phyloP scores from a whole-genome alignment of 768 basidiomycete species.

The Termitomyces heimii region DNA sequence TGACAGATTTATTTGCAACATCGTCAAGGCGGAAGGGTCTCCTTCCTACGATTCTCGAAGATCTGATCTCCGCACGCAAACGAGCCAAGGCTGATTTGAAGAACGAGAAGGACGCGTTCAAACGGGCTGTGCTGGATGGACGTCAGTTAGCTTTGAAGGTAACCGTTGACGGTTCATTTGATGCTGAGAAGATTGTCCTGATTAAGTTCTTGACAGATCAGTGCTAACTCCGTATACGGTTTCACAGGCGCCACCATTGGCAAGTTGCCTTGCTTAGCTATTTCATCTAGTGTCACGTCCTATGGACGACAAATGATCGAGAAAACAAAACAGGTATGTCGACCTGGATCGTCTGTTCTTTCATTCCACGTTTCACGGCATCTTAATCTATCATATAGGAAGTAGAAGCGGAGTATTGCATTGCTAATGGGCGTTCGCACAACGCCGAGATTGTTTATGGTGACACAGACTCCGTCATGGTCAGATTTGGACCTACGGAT shows the following conservation, averaged over 20 bases:
- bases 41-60: slow-evolving; percentile 87
- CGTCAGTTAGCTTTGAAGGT: slow-evolving; percentile 96
- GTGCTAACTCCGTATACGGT: slow-evolving; percentile 98
- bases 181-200: neutral
- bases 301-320: slow-evolving; percentile 99
- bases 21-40: slow-evolving; percentile 76
- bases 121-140: slow-evolving; percentile 94
- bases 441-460: slow-evolving; percentile 97
- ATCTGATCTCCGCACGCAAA: slow-evolving; percentile 90
- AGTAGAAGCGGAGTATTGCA: slow-evolving; percentile 84
- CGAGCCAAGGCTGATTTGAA: slow-evolving; percentile 94
- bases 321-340: slow-evolving; percentile 77
- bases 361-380: neutral
- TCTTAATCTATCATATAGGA: slow-evolving; percentile 47
- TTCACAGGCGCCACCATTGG: slow-evolving; percentile 98
- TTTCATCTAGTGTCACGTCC: slow-evolving; percentile 92
- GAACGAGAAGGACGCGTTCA: slow-evolving; percentile 95
- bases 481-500: slow-evolving; percentile 89
- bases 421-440: slow-evolving; percentile 78
- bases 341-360: neutral
- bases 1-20: slow-evolving; percentile 78
- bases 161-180: neutral
- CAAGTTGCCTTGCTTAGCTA: slow-evolving; percentile 91
- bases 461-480: slow-evolving; percentile 99
- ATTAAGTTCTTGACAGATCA: slow-evolving; percentile 52